phyloP scores from a whole-genome alignment of 208 protist species.

The Leishmania martiniquensis region DNA sequence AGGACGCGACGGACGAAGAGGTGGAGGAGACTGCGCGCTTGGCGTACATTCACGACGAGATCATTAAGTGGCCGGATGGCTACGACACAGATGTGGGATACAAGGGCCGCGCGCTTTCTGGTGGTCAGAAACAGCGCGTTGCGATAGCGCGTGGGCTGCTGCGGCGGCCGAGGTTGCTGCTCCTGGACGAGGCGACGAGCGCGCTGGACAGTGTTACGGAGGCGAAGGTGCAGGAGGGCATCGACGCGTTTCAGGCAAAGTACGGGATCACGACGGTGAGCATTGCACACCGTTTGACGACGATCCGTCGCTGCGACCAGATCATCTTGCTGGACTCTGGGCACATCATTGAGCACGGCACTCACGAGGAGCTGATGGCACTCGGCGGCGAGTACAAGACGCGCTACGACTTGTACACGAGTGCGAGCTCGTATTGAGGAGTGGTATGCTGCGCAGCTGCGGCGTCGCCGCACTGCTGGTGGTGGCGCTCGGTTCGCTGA shows the following conservation, averaged over 20 bases:
- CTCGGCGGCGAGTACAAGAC: conserved; percentile 68
- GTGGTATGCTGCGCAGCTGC: not conserved
- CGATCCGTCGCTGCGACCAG: conserved; percentile 74
- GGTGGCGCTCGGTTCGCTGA: too few relatives aligned
- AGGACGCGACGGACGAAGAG: conserved; percentile 65
- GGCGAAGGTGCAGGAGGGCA: conserved; percentile 67
- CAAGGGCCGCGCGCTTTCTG: conserved; percentile 60
- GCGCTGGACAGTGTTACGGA: conserved; percentile 88
- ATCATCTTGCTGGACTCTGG: conserved; percentile 74
- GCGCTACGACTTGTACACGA: conserved; percentile 66
- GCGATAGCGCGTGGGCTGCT: conserved; percentile 74
- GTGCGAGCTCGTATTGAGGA: not conserved
- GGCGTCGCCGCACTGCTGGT: not conserved
- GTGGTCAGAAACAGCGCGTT: conserved; percentile 80
- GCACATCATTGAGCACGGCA: conserved; percentile 72
- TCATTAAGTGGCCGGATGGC: conserved; percentile 53
- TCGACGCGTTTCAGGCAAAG: conserved; percentile 44
- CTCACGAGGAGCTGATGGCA: conserved; percentile 82
- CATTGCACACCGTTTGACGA: conserved; percentile 89
- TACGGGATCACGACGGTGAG: conserved; percentile 65
- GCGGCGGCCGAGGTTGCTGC: conserved; percentile 60
- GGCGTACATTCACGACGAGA: conserved; percentile 60
- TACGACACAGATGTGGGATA: conserved; percentile 75
- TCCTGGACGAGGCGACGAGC: conserved; percentile 86
- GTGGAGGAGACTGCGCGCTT: conserved; percentile 53